Evolutionary conservation across 352 stramenopile genomes (phyloP).

Genomic region (Phytopythium montanum): DNA sequence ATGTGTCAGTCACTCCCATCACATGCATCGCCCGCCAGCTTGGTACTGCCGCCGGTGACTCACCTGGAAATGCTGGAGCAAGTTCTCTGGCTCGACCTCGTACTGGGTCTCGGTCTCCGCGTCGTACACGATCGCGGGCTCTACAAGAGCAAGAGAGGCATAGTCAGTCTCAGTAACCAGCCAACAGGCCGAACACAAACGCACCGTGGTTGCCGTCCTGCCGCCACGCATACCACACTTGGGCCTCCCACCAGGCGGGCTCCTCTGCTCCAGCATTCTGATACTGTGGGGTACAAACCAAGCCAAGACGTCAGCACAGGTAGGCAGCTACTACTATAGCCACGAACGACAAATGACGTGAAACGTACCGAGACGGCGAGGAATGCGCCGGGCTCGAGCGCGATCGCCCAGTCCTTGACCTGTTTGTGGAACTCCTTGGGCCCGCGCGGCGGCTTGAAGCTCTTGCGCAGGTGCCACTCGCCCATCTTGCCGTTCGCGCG

Average conservation of each 20-base stretch:
- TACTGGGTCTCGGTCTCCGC: slow-evolving; percentile 31
- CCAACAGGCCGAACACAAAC: not conserved
- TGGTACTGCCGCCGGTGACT: too few species aligned
- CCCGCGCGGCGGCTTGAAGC: slow-evolving; percentile 42
- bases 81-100: slow-evolving; percentile 38
- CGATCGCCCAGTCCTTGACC: slow-evolving; percentile 58
- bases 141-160: slow-evolving; percentile 12
- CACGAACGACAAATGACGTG: not conserved
- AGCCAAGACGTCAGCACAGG: slow-evolving; percentile 1
- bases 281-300: slow-evolving; percentile 65
- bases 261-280: slow-evolving; percentile 61
- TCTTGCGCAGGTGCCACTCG: slow-evolving; percentile 60
- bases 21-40: too few species aligned
- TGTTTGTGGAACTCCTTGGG: slow-evolving; percentile 42
- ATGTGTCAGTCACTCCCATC: slow-evolving; percentile 7
- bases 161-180: not conserved
- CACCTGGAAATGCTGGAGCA: slow-evolving; percentile 61
- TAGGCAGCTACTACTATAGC: not conserved
- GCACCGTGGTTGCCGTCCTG: slow-evolving; percentile 56
- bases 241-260: slow-evolving; percentile 74
- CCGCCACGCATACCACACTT: slow-evolving; percentile 83
- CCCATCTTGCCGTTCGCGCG: slow-evolving; percentile 71
- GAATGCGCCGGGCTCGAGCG: slow-evolving; percentile 49
- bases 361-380: slow-evolving; percentile 58
- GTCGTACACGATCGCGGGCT: slow-evolving; percentile 51